A percentile compares a stretch with the other conserved stretches of the same genome.
Conservation (phyloP, 371 early-diverging fungal genomes). For the Apophysomyces variabilis region DNA sequence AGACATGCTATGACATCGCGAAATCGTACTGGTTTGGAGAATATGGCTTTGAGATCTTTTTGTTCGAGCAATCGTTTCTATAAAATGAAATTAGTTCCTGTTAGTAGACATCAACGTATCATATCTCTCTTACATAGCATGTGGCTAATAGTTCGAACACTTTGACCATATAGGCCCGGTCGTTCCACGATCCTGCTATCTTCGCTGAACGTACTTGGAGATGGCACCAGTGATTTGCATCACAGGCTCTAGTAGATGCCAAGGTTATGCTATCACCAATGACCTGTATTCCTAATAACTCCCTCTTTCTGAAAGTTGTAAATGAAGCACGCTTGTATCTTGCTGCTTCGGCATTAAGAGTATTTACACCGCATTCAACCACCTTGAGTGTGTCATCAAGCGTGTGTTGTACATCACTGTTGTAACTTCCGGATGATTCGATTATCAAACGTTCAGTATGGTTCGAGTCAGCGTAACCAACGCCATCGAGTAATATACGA, state of each 20-base stretch:
- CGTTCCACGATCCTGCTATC: constrained; percentile 17
- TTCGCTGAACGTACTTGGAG: constrained; percentile 12
- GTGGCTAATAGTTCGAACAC: constrained; percentile 18
- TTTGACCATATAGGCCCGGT: constrained; percentile 15
- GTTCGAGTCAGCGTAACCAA: neutral
- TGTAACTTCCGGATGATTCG: constrained; percentile 18
- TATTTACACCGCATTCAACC: constrained; percentile 18
- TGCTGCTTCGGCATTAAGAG: constrained; percentile 14
- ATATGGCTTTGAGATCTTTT: too few species aligned
- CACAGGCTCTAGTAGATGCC: neutral
- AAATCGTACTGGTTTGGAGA: too few species aligned
- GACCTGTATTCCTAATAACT: constrained; percentile 14
- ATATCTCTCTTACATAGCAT: constrained; percentile 16
- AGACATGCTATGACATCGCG: too few species aligned
- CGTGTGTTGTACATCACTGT: constrained; percentile 16
- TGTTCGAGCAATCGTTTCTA: neutral
- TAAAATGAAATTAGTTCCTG: constrained; percentile 1
- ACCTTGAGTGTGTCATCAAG: constrained; percentile 17
- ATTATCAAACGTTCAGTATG: constrained; percentile 14
- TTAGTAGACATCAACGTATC: constrained; percentile 3
- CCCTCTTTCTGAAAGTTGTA: constrained; percentile 11
- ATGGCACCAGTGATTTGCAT: constrained; percentile 10
- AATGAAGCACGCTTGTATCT: constrained; percentile 9
- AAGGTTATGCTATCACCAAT: constrained; percentile 19
- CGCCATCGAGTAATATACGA: too few species aligned